Conservation (phyloP, 2,329 filamentous ascomycete genomes). For the Phoma herbarum region DNA sequence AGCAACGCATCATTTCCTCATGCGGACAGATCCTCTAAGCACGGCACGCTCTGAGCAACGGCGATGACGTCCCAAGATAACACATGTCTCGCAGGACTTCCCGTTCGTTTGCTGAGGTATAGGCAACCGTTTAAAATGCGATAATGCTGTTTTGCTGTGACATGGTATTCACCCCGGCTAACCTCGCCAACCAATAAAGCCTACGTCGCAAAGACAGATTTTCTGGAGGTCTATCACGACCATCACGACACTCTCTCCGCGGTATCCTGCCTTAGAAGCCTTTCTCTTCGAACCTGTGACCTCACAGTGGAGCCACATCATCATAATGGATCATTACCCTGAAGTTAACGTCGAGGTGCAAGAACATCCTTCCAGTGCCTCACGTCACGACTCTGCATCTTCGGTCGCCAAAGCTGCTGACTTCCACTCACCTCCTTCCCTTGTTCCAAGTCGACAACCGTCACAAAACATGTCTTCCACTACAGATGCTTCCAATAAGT, state of each 20-base stretch:
- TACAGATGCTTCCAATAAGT: not conserved
- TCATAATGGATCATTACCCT: conserved; percentile 38
- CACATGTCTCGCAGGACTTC: conserved; percentile 13
- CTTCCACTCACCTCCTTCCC: conserved; percentile 16
- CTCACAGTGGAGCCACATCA: conserved; percentile 19
- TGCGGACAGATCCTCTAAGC: conserved; percentile 10
- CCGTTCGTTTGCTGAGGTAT: conserved; percentile 11
- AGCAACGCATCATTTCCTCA: conserved; percentile 18
- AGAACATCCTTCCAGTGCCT: conserved; percentile 26
- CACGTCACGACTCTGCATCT: conserved; percentile 31
- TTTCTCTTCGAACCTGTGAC: conserved; percentile 9
- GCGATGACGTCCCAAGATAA: conserved; percentile 22
- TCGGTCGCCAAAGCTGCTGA: conserved; percentile 23
- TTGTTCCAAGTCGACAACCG: conserved; percentile 16
- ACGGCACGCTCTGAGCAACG: conserved; percentile 12
- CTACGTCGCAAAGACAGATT: conserved; percentile 2
- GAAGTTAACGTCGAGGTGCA: conserved; percentile 33
- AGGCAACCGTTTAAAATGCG: conserved; percentile 6
- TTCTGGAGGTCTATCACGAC: not conserved
- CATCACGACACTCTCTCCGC: conserved; percentile 7
- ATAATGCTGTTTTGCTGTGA: conserved; percentile 6
- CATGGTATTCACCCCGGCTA: not conserved
- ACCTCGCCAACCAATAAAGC: conserved; percentile 9
- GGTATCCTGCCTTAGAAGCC: conserved; percentile 10
- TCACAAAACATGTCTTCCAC: conserved; percentile 16